Evolutionary conservation across 2,329 filamentous ascomycete species (phyloP).

Genomic region (Ceratocystis cacaofunesta): DNA sequence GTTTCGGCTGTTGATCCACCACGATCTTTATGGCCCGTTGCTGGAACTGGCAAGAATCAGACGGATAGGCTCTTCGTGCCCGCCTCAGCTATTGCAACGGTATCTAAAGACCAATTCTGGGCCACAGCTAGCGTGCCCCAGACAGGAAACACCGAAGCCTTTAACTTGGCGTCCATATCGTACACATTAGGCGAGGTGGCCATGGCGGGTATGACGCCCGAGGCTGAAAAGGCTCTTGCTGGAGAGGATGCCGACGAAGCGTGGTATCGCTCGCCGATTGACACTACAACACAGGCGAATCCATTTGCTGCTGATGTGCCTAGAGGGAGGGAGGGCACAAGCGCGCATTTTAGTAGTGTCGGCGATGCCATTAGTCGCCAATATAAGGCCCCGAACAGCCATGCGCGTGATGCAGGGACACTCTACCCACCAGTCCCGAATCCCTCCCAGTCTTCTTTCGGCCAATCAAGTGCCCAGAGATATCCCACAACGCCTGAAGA

Average conservation of each 20-base stretch:
- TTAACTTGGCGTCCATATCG: conserved; percentile 15
- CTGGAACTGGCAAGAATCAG: background rate
- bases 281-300: background rate
- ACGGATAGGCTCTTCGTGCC: background rate
- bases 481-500: no score
- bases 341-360: background rate
- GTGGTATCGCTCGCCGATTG: conserved; percentile 12
- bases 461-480: no score
- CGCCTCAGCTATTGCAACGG: background rate
- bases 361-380: background rate
- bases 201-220: conserved; percentile 9
- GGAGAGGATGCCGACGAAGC: conserved; percentile 8
- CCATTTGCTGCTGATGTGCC: background rate
- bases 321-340: background rate
- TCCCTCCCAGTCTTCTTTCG: background rate
- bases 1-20: conserved; percentile 14
- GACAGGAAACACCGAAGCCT: conserved; percentile 16
- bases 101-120: conserved; percentile 15
- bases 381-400: background rate
- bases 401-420: background rate
- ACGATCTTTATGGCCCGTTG: conserved; percentile 7
- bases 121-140: conserved; percentile 13
- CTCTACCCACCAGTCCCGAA: conserved; percentile 1
- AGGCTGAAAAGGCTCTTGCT: background rate
- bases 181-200: conserved; percentile 14